phyloP scores from a whole-genome alignment of 805 yeast genomes.

The Candida oleophila region DNA sequence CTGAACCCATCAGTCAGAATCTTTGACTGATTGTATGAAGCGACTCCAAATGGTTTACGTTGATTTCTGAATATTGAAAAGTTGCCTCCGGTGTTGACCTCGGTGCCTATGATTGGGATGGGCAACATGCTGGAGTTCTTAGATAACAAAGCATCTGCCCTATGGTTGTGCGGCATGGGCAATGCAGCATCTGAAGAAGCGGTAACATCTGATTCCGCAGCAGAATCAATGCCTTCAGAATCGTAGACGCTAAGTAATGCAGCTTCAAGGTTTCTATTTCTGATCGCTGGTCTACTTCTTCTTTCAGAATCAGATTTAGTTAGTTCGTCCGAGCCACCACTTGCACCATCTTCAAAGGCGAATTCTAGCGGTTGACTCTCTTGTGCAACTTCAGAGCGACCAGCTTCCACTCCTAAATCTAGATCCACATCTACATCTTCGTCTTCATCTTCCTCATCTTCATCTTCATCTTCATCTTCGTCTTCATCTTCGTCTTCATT shows the following conservation, averaged over 20 bases:
- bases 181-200: conserved; percentile 7
- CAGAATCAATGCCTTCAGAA: background rate
- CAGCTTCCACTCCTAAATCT: too few species aligned
- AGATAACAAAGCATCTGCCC: conserved; percentile 44
- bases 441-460: background rate
- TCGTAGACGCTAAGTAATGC: background rate
- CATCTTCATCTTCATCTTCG: conserved; percentile 8
- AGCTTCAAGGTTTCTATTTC: conserved; percentile 1
- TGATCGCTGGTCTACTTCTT: background rate
- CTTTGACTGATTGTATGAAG: conserved; percentile 46
- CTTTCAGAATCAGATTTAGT: background rate
- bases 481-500: conserved; percentile 25
- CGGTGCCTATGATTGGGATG: conserved; percentile 31
- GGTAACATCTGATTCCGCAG: background rate
- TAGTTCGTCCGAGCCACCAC: background rate
- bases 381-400: background rate
- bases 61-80: conserved; percentile 35
- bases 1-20: conserved; percentile 7
- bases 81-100: conserved; percentile 12
- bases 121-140: conserved; percentile 37
- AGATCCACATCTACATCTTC: background rate
- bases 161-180: conserved; percentile 33
- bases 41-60: conserved; percentile 64
- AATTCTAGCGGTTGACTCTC: background rate
- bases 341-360: background rate